phyloP scores from a whole-genome alignment of 805 yeast genomes.

The Saturnispora zaruensis region DNA sequence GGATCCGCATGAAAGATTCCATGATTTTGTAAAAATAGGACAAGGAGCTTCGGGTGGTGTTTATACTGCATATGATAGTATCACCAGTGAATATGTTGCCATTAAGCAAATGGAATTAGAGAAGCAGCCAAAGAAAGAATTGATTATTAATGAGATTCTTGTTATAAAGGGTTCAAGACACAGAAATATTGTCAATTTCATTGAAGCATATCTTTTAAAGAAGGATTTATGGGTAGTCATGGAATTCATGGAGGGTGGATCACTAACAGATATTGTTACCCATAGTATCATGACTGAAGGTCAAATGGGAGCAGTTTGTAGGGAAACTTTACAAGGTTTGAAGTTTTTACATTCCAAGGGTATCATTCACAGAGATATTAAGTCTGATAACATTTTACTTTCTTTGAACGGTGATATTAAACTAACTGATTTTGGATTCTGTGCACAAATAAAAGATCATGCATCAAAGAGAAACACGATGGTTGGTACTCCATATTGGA shows the following conservation, averaged over 20 bases:
- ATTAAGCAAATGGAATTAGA: slow-evolving; percentile 94
- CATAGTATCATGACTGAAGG: slow-evolving; percentile 83
- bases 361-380: slow-evolving; percentile 92
- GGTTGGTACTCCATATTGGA: slow-evolving; percentile 89
- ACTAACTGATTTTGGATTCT: slow-evolving; percentile 74
- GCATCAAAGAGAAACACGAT: slow-evolving; percentile 69
- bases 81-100: slow-evolving; percentile 62
- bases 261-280: slow-evolving; percentile 90
- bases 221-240: slow-evolving; percentile 93
- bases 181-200: slow-evolving; percentile 86
- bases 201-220: slow-evolving; percentile 70
- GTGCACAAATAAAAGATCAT: slow-evolving; percentile 71
- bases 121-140: slow-evolving; percentile 90
- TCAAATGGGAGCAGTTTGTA: slow-evolving; percentile 90
- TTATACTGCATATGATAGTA: slow-evolving; percentile 68
- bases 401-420: slow-evolving; percentile 83
- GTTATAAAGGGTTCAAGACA: slow-evolving; percentile 93
- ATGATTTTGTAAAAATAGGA: slow-evolving; percentile 74
- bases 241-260: slow-evolving; percentile 99
- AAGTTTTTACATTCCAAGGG: slow-evolving; percentile 85
- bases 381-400: slow-evolving; percentile 84
- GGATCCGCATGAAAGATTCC: slow-evolving; percentile 68
- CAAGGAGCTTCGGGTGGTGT: slow-evolving; percentile 99
- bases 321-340: slow-evolving; percentile 82
- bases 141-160: slow-evolving; percentile 87